Percentiles rank a stretch among this genome's conserved stretches.
phyloP scores from a whole-genome alignment of 1,284 basidiomycete genomes.

The Pseudozyma pruni region DNA sequence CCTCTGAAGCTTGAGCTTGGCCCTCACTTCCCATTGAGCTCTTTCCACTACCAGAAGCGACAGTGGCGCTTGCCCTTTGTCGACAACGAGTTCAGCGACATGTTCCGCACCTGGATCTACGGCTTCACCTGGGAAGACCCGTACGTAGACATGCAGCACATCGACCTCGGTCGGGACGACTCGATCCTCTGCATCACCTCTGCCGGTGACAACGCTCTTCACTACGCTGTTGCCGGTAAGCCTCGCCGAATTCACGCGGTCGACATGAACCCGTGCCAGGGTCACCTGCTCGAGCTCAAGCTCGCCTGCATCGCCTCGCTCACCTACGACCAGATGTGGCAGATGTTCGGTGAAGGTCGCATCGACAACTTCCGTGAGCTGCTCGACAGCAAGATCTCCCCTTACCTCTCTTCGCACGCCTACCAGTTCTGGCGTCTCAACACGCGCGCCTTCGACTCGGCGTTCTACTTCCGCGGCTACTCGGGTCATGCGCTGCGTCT shows the following conservation, averaged over 20 bases:
- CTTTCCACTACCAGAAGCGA: constrained; percentile 80
- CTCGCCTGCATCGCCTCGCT: constrained; percentile 76
- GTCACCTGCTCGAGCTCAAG: constrained; percentile 82
- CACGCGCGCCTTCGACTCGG: constrained; percentile 74
- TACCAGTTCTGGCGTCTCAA: constrained; percentile 83
- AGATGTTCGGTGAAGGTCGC: constrained; percentile 77
- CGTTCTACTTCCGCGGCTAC: constrained; percentile 81
- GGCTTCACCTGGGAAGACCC: constrained; percentile 84
- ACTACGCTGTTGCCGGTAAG: constrained; percentile 78
- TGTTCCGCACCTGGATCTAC: constrained; percentile 81
- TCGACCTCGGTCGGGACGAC: constrained; percentile 75
- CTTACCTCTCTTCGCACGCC: constrained; percentile 78
- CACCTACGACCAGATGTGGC: constrained; percentile 77
- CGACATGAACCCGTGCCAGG: constrained; percentile 78
- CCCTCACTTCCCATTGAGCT: constrained; percentile 72
- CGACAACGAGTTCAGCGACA: constrained; percentile 78
- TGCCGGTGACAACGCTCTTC: constrained; percentile 83
- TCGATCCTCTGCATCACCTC: constrained; percentile 81
- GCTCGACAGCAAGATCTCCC: constrained; percentile 77
- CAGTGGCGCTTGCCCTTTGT: constrained; percentile 77
- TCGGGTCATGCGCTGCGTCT: constrained; percentile 74
- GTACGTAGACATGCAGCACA: constrained; percentile 78
- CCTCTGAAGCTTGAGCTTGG: constrained; percentile 60
- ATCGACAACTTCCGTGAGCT: constrained; percentile 76
- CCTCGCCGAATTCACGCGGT: constrained; percentile 77